Conservation (phyloP, 768 basidiomycete species). For the Termitomyces sp. region DNA sequence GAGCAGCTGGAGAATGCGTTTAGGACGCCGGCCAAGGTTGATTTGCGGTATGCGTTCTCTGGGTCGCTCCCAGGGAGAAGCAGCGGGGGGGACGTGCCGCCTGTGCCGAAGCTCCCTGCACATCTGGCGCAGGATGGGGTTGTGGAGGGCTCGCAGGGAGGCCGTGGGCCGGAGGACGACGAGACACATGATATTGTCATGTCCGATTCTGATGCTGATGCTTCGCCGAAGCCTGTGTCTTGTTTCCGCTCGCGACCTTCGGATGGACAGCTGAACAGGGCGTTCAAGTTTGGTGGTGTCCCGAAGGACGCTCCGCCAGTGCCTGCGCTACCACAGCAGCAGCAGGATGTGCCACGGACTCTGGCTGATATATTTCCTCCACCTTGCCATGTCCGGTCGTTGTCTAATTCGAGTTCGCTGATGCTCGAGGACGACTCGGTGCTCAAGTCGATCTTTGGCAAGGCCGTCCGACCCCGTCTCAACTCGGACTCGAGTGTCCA, state of each 20-base stretch:
- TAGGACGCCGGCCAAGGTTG: conserved; percentile 66
- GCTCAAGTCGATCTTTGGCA: conserved; percentile 49
- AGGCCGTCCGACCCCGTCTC: conserved; percentile 31
- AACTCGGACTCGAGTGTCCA: conserved; percentile 42
- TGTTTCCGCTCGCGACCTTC: conserved; percentile 39
- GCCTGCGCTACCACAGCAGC: conserved; percentile 12
- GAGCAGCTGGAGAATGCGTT: conserved; percentile 81
- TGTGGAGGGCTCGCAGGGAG: conserved; percentile 8
- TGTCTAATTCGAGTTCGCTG: conserved; percentile 34
- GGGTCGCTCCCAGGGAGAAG: conserved; percentile 20
- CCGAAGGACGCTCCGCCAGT: conserved; percentile 17
- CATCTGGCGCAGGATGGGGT: background rate
- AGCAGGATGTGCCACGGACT: conserved; percentile 37
- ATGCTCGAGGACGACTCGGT: conserved; percentile 44
- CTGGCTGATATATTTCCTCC: conserved; percentile 77
- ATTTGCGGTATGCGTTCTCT: conserved; percentile 44
- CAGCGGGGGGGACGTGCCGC: conserved; percentile 30
- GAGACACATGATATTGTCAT: conserved; percentile 12
- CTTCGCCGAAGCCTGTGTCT: conserved; percentile 11
- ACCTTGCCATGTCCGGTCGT: conserved; percentile 40
- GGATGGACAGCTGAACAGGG: conserved; percentile 60
- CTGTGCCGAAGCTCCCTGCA: conserved; percentile 46
- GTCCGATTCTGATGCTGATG: conserved; percentile 8
- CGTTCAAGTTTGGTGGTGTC: conserved; percentile 71
- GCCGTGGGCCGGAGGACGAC: conserved; percentile 21